These are phyloP conservation scores for Grosmannia clavigera DNA, from an alignment of 2,329 filamentous ascomycete species.

Conservation along the genomic window DNA sequence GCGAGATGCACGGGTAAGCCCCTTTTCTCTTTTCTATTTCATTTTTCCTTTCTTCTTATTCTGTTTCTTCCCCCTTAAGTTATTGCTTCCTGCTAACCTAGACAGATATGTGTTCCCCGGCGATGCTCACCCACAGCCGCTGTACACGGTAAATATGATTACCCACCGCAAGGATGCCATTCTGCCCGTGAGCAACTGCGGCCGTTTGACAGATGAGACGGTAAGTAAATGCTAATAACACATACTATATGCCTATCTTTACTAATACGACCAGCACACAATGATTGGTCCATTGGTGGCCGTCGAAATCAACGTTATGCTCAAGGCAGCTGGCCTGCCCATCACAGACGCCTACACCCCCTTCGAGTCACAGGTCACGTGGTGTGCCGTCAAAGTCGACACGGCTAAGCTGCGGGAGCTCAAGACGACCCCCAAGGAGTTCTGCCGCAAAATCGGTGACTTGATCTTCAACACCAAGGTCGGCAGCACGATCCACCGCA, in stretches of 20 bases:
- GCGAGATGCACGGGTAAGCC: slow-evolving; percentile 27
- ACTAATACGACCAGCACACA: slow-evolving; percentile 17
- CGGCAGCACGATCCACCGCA: slow-evolving; percentile 28
- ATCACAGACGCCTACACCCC: slow-evolving; percentile 30
- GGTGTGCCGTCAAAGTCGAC: slow-evolving; percentile 43
- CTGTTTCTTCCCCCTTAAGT: neutral
- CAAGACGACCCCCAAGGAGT: slow-evolving; percentile 31
- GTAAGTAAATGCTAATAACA: slow-evolving; percentile 4
- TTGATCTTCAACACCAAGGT: slow-evolving; percentile 29
- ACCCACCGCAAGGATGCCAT: slow-evolving; percentile 35
- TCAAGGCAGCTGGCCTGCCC: slow-evolving; percentile 25
- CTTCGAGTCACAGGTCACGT: slow-evolving; percentile 34
- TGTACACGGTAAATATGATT: slow-evolving; percentile 31
- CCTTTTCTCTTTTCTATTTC: neutral
- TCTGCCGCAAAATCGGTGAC: slow-evolving; percentile 28
- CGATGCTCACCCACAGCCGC: slow-evolving; percentile 24
- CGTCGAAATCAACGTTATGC: slow-evolving; percentile 27
- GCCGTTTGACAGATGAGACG: slow-evolving; percentile 31
- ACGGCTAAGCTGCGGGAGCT: slow-evolving; percentile 41
- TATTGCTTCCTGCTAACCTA: neutral
- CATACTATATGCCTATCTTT: neutral
- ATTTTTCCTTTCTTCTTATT: neutral
- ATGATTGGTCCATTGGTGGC: slow-evolving; percentile 21
- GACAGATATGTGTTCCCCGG: slow-evolving; percentile 20
- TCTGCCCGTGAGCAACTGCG: slow-evolving; percentile 33